A percentile compares a stretch with the other conserved stretches of the same genome.
Conservation (phyloP, 2,329 filamentous ascomycete genomes). For the Alternaria postmessia region DNA sequence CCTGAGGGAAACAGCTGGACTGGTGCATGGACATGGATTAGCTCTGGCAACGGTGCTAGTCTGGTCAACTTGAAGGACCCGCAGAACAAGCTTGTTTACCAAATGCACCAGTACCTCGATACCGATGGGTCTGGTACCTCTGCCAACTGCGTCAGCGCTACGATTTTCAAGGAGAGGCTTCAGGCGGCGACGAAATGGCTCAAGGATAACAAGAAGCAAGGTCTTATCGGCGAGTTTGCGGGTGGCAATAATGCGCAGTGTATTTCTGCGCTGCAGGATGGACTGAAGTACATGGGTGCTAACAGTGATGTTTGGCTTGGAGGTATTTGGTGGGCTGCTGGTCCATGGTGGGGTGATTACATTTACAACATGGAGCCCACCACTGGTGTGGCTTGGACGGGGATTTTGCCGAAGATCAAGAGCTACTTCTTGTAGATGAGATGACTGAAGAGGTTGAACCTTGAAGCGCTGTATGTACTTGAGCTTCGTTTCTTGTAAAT, state of each 20-base stretch:
- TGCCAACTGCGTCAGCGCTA: constrained; percentile 59
- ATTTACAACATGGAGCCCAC: constrained; percentile 61
- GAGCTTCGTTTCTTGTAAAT: constrained; percentile 1
- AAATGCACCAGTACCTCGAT: constrained; percentile 71
- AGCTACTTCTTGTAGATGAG: constrained; percentile 37
- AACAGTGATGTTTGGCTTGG: constrained; percentile 64
- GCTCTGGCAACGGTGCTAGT: constrained; percentile 55
- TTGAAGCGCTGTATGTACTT: constrained; percentile 17
- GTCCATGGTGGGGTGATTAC: constrained; percentile 61
- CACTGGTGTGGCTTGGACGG: constrained; percentile 53
- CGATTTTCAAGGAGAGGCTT: constrained; percentile 63
- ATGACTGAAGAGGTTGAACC: not conserved
- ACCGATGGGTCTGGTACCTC: constrained; percentile 63
- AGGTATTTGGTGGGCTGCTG: constrained; percentile 64
- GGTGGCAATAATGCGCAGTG: constrained; percentile 61
- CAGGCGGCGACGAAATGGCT: constrained; percentile 63
- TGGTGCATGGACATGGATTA: constrained; percentile 60
- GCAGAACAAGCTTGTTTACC: constrained; percentile 63
- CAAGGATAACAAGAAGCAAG: constrained; percentile 61
- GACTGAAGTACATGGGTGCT: constrained; percentile 58
- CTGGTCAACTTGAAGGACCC: constrained; percentile 61
- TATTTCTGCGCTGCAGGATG: constrained; percentile 58
- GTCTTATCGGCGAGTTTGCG: constrained; percentile 64
- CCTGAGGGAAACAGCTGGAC: constrained; percentile 64
- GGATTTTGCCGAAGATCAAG: constrained; percentile 48